Evolutionary conservation across 2,329 filamentous ascomycete species (phyloP).

Genomic region (Macroventuria anomochaeta): DNA sequence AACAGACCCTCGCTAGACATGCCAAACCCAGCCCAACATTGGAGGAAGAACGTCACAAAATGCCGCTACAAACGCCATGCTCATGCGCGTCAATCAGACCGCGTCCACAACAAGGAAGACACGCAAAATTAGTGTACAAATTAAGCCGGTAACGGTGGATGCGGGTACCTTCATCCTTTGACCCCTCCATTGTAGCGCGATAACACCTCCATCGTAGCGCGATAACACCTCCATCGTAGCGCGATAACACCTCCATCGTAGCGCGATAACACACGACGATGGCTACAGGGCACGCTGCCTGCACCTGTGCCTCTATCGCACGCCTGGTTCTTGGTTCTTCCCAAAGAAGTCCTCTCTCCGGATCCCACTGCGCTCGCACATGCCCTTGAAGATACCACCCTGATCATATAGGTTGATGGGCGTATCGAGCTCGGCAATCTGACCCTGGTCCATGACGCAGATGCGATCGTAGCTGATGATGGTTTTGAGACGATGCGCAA

Average conservation of each 20-base stretch:
- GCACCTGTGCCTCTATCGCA: slow-evolving; percentile 1
- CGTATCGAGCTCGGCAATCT: slow-evolving; percentile 83
- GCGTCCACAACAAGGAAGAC: slow-evolving; percentile 4
- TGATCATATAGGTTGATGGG: slow-evolving; percentile 75
- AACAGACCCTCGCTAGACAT: slow-evolving; percentile 15
- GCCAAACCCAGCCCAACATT: slow-evolving; percentile 7
- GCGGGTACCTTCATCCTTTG: background rate
- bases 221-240: background rate
- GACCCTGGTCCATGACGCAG: slow-evolving; percentile 91
- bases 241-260: slow-evolving; percentile 1
- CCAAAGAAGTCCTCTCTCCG: slow-evolving; percentile 56
- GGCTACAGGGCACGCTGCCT: background rate
- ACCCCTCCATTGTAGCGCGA: slow-evolving; percentile 11
- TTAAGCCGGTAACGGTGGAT: slow-evolving; percentile 19
- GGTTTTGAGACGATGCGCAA: slow-evolving; percentile 89
- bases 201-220: background rate
- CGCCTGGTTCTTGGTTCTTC: slow-evolving; percentile 14
- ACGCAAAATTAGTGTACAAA: slow-evolving; percentile 24
- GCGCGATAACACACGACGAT: background rate
- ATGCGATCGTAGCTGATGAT: slow-evolving; percentile 95
- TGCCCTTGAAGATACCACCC: slow-evolving; percentile 81
- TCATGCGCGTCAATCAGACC: slow-evolving; percentile 22
- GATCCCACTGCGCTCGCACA: slow-evolving; percentile 90
- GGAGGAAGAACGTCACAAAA: slow-evolving; percentile 12
- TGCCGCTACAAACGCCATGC: slow-evolving; percentile 30